A percentile compares a stretch with the other conserved stretches of the same genome.
These are phyloP conservation scores for Hyphodiscus hymeniophilus DNA, from an alignment of 495 filamentous ascomycete genomes.

Conservation along the genomic window DNA sequence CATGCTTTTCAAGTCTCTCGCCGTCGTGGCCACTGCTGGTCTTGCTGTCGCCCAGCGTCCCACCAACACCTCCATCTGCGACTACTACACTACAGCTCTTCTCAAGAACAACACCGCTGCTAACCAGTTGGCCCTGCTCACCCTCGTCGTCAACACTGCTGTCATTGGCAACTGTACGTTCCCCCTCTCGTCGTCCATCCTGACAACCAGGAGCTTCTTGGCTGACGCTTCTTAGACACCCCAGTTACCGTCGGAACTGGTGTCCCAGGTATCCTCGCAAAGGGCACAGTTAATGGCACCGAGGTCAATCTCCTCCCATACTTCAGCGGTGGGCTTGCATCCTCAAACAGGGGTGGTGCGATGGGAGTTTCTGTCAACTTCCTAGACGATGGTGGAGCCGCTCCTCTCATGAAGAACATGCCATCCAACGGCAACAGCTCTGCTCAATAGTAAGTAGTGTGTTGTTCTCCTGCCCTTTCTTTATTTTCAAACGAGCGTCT, in stretches of 20 bases:
- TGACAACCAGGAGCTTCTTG: not conserved
- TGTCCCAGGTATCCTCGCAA: slow-evolving; percentile 44
- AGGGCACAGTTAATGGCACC: slow-evolving; percentile 34
- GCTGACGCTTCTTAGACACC: slow-evolving; percentile 29
- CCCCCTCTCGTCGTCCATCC: not conserved
- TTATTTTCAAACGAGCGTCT: too few species aligned
- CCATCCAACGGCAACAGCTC: slow-evolving; percentile 34
- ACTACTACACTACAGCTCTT: slow-evolving; percentile 45
- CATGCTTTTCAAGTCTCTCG: slow-evolving; percentile 22
- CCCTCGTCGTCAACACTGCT: slow-evolving; percentile 45
- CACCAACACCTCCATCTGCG: slow-evolving; percentile 41
- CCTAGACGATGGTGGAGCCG: slow-evolving; percentile 46
- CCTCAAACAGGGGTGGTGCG: slow-evolving; percentile 33
- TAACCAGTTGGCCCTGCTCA: slow-evolving; percentile 42
- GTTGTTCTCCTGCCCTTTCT: too few species aligned
- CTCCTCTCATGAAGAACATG: slow-evolving; percentile 39
- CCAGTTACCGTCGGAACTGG: slow-evolving; percentile 33
- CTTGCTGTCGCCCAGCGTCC: slow-evolving; percentile 33
- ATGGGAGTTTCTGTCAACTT: slow-evolving; percentile 40
- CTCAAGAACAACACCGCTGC: slow-evolving; percentile 44
- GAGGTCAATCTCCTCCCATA: slow-evolving; percentile 43
- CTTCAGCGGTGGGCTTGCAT: slow-evolving; percentile 41
- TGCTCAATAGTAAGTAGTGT: slow-evolving; percentile 43
- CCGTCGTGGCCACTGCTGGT: slow-evolving; percentile 17
- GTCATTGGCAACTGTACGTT: slow-evolving; percentile 42